A percentile compares a stretch with the other conserved stretches of the same genome.
These are phyloP conservation scores for Neofusicoccum ribis DNA, from an alignment of 2,329 filamentous ascomycete genomes.

Conservation along the genomic window DNA sequence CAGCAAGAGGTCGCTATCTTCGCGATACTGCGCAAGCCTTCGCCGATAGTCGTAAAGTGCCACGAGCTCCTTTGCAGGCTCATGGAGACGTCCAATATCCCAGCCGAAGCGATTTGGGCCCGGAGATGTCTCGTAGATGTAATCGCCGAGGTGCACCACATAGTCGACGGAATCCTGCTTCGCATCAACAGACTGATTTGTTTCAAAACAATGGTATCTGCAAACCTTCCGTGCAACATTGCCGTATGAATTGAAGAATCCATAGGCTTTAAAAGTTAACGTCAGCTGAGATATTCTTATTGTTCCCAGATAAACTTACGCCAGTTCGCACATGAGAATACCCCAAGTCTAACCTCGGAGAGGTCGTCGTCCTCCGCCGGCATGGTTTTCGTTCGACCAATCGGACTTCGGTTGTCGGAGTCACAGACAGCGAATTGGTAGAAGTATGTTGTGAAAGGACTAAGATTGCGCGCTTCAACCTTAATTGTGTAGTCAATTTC, in stretches of 20 bases:
- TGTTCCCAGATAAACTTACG: conserved; percentile 42
- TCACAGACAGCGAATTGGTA: conserved; percentile 69
- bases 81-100: conserved; percentile 32
- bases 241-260: conserved; percentile 52
- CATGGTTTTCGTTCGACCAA: conserved; percentile 69
- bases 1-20: conserved; percentile 43
- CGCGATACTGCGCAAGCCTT: conserved; percentile 42
- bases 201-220: conserved; percentile 20
- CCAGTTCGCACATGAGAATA: conserved; percentile 72
- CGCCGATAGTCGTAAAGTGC: conserved; percentile 48
- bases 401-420: conserved; percentile 58
- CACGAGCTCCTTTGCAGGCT: conserved; percentile 40
- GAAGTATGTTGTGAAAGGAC: conserved; percentile 64
- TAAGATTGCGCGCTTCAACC: conserved; percentile 62
- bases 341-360: conserved; percentile 60
- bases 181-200: not conserved
- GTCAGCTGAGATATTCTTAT: not conserved
- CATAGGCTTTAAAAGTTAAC: conserved; percentile 35
- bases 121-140: conserved; percentile 45
- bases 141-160: conserved; percentile 44
- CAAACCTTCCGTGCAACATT: conserved; percentile 38
- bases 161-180: conserved; percentile 46
- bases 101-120: conserved; percentile 38
- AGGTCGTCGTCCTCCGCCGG: conserved; percentile 58
- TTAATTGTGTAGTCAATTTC: conserved; percentile 75